Base-by-base conservation (phyloP, 2,329 filamentous ascomycete genomes). In the Simplicillium aogashimaense region DNA sequence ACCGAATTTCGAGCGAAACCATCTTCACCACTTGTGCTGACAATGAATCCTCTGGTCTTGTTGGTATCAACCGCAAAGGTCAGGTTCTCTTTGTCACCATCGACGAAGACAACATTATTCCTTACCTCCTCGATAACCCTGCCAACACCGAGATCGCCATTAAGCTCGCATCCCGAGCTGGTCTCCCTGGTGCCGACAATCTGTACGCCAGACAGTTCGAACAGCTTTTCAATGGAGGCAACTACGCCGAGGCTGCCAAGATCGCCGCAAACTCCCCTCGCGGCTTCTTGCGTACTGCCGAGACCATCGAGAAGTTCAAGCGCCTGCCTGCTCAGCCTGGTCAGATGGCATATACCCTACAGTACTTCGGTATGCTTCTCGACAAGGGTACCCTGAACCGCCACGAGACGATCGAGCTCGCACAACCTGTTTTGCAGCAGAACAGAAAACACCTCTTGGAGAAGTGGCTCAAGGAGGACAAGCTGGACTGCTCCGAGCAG, bases 1-100 rank as follows among this genome's bases (percentile, higher is more conserved):
- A 98, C 74, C 84, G 94, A 53, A 98, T 98, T 56, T 98, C 92
- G 29, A 95, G 88, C 70, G 92, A 98, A 60, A 98, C 92, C 18
- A 97, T 98, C 60, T 98, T 98, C 69, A 94, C 90, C 18, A 95
- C 89, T 15, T 83, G 86, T 36, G 69, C 81, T 29, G 92, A 98
- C 59, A 75, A 76, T 40, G 81, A 88, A 16, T 94, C 87, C 14
- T 78, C 83, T 35, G 94, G 94, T 53, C 83, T 98, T 47, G 76
- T 98, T 39, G 88, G 87, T 52, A 90, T 98, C 59, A 98, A 98
- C 69, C 83, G 94, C 56, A 95, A 95, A 70, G 94, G 92, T 47
- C 92, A 98, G 65, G 89, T 97, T 36, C 75, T 98, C 46, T 87
- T 89, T 42, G 92, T 97, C 45, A 89, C 83, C 49, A 83, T 98